These are phyloP conservation scores for Barnettozyma sucrosica DNA, from an alignment of 805 yeast species.

Conservation along the genomic window DNA sequence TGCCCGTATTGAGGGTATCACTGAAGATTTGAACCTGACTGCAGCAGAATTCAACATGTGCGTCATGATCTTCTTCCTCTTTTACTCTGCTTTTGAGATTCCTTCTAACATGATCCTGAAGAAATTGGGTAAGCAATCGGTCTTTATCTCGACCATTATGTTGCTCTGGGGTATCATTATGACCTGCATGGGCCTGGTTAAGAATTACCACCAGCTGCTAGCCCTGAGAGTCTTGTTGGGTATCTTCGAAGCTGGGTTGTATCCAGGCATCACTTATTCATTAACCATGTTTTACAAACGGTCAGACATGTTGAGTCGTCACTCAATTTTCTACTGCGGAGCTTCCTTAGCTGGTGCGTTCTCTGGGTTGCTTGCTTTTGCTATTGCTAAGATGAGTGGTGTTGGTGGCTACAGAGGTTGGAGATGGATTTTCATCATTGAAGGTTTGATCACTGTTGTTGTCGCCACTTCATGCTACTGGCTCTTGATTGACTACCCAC, in stretches of 20 bases:
- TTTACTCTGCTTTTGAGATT: slow-evolving; percentile 33
- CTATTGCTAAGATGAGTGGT: slow-evolving; percentile 29
- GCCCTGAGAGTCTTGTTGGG: slow-evolving; percentile 43
- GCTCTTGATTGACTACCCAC: slow-evolving; percentile 39
- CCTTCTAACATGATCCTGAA: slow-evolving; percentile 27
- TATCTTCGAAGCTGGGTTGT: slow-evolving; percentile 37
- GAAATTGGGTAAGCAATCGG: slow-evolving; percentile 32
- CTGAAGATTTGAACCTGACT: slow-evolving; percentile 30
- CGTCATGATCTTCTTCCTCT: slow-evolving; percentile 39
- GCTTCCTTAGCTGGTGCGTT: slow-evolving; percentile 40
- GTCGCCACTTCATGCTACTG: slow-evolving; percentile 31
- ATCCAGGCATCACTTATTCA: slow-evolving; percentile 35
- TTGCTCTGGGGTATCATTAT: slow-evolving; percentile 35
- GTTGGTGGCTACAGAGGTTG: slow-evolving; percentile 36
- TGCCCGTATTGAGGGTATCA: slow-evolving; percentile 46
- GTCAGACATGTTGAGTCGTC: slow-evolving; percentile 33
- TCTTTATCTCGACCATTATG: slow-evolving; percentile 43
- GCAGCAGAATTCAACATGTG: slow-evolving; percentile 34
- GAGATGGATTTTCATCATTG: slow-evolving; percentile 37
- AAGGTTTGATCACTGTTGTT: slow-evolving; percentile 28
- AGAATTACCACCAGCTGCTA: slow-evolving; percentile 18
- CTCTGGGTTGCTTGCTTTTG: slow-evolving; percentile 39
- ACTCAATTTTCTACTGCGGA: slow-evolving; percentile 34
- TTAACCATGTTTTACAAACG: slow-evolving; percentile 36
- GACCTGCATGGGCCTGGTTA: slow-evolving; percentile 43